These are phyloP conservation scores for Ophioceras dolichostomum DNA, from an alignment of 2,329 filamentous ascomycete species.

Conservation along the genomic window DNA sequence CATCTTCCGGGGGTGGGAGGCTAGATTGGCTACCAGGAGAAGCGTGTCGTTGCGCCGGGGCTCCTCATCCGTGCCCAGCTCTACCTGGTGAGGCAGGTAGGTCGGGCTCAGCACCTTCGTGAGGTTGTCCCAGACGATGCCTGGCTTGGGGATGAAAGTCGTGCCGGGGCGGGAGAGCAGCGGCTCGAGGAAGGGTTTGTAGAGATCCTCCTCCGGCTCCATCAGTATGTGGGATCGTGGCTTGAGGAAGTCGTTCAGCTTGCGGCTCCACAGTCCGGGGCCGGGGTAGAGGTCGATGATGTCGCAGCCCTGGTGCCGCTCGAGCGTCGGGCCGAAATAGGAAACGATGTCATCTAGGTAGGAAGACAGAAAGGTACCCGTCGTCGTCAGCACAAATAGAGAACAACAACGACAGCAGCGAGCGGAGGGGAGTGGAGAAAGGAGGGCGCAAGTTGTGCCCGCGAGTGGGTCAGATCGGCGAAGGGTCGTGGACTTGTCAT, in stretches of 20 bases:
- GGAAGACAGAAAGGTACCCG: constrained; percentile 5
- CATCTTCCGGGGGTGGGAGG: constrained; percentile 34
- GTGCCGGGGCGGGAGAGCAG: constrained; percentile 37
- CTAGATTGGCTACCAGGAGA: constrained; percentile 59
- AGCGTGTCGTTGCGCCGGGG: constrained; percentile 56
- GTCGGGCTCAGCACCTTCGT: constrained; percentile 35
- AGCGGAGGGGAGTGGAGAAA: constrained; percentile 20
- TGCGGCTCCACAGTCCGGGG: constrained; percentile 62
- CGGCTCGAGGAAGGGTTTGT: constrained; percentile 46
- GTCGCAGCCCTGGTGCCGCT: constrained; percentile 65
- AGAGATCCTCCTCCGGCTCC: constrained; percentile 53
- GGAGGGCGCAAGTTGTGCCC: too few species aligned
- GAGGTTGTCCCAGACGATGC: constrained; percentile 49
- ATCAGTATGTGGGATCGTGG: constrained; percentile 76
- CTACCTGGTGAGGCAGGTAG: constrained; percentile 42
- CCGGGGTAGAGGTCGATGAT: constrained; percentile 83
- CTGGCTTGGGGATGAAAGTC: constrained; percentile 39
- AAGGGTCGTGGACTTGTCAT: too few species aligned
- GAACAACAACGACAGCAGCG: background rate
- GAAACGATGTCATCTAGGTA: constrained; percentile 55
- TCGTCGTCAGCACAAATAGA: background rate
- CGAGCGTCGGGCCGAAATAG: constrained; percentile 57
- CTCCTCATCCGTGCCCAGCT: constrained; percentile 22
- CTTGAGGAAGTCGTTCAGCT: constrained; percentile 60
- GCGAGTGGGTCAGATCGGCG: too few species aligned